These are phyloP conservation scores for Boletales sp. DNA, from an alignment of 768 basidiomycete species.

Conservation along the genomic window DNA sequence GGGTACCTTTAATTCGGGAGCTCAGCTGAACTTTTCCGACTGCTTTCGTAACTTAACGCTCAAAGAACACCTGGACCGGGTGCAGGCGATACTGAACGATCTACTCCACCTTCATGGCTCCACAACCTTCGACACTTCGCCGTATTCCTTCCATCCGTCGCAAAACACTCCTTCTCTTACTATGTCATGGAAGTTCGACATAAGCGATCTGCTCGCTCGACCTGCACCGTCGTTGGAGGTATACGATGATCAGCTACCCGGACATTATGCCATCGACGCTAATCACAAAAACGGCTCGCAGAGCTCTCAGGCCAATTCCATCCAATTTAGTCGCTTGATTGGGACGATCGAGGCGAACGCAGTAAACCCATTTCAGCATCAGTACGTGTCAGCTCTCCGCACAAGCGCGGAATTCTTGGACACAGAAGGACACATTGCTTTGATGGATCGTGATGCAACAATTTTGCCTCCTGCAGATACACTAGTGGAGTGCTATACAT, in stretches of 20 bases:
- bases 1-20: neutral
- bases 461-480: neutral
- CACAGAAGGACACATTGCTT: neutral
- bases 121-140: neutral
- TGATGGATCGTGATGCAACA: neutral
- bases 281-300: neutral
- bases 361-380: neutral
- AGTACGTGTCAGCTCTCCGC: neutral
- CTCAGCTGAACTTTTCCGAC: conserved; percentile 2
- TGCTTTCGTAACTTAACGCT: conserved; percentile 13
- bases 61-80: neutral
- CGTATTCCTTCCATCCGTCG: neutral
- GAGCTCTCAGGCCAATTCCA: neutral
- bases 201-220: neutral
- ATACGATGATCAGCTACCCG: neutral
- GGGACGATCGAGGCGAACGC: neutral
- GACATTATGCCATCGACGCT: neutral
- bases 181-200: neutral
- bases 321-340: neutral
- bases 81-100: neutral
- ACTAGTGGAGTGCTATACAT: conserved; percentile 1
- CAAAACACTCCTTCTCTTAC: neutral
- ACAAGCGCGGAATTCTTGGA: neutral
- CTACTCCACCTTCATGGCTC: neutral
- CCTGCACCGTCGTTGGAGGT: neutral